Evolutionary conservation across 2,329 filamentous ascomycete species (phyloP), one percentile per base, ranked within the genome.

Genomic region (Orbilia brochopaga): DNA sequence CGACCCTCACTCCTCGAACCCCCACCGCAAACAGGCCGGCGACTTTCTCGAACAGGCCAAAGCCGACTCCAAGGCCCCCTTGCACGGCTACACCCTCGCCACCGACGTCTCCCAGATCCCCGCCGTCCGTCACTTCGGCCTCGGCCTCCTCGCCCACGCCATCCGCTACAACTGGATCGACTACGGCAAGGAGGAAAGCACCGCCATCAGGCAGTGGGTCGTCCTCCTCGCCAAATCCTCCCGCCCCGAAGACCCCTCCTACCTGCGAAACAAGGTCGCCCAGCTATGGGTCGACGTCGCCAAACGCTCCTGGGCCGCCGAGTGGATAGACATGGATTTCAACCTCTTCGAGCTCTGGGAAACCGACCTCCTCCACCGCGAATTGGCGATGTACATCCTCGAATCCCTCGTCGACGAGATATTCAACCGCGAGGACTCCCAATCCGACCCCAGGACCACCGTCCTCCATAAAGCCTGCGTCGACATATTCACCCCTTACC

Each of bases 241-340:
- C 48, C 83, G 86, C 3, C 84, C 85, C 51, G 84, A 87, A 19
- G 93, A 97, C 78, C 90, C 91, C 1, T 80, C 85, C 32, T 99
- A 92, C 78, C 82, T 97, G 74, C 86, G 93, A 76, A 97, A 96
- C 83, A 99, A 99, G 81, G 88, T 94, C 35, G 91, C 91, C 27
- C 90, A 96, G 80, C 82, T 99, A 73, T 99, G 94, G 94, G 90
- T 92, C 6, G 94, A 97, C 79, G 84, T 96, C 59, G 92, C 92
- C 44, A 97, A 97, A 82, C 86, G 93, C 76, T 90, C 87, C 78
- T 99, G 94, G 94, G 91, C 85, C n/a, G 84, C 86, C 32, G 90
- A 94, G 73, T 99, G 95, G 94, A 87, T 90, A 82, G 88, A 95
- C 78, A 96, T 99, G 93, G 95, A 99, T 79, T 82, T 87, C 74